Evolutionary conservation across 441 rosid species (phyloP).

Genomic region (Erodium chrysanthum): DNA sequence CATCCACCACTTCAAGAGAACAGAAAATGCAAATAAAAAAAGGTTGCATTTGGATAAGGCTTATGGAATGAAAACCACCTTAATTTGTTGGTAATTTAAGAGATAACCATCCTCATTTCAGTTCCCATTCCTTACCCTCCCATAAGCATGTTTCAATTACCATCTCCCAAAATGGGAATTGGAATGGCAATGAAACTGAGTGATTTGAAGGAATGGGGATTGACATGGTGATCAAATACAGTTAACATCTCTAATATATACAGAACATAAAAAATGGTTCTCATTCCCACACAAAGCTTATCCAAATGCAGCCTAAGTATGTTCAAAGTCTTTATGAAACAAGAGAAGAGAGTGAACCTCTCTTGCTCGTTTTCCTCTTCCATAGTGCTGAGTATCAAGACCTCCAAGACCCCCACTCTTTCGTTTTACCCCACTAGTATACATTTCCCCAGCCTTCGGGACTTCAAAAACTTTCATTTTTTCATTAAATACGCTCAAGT

Average conservation of each 20-base stretch:
- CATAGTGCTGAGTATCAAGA: constrained; percentile 66
- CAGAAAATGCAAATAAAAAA: neutral
- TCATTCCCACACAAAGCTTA: neutral
- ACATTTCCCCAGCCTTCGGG: constrained; percentile 36
- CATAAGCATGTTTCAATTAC: neutral
- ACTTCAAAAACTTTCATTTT: constrained; percentile 58
- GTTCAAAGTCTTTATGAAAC: neutral
- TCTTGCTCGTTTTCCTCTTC: constrained; percentile 90
- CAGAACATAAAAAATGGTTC: neutral
- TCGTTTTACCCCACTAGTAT: constrained; percentile 49
- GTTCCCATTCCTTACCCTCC: neutral
- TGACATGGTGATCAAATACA: neutral
- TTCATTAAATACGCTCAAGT: constrained; percentile 53
- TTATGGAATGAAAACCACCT: neutral
- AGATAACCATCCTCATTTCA: neutral
- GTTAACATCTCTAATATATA: neutral
- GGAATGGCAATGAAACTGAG: neutral
- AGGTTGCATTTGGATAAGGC: neutral
- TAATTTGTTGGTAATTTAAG: neutral
- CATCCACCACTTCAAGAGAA: neutral
- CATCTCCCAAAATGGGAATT: neutral
- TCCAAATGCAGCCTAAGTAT: neutral
- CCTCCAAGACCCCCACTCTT: constrained; percentile 44
- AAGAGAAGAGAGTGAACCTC: constrained; percentile 48
- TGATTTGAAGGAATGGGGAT: neutral